A percentile compares a stretch with the other conserved stretches of the same genome.
These are phyloP conservation scores for Harringtonia lauricola DNA, from an alignment of 2,329 filamentous ascomycete species.

Conservation along the genomic window DNA sequence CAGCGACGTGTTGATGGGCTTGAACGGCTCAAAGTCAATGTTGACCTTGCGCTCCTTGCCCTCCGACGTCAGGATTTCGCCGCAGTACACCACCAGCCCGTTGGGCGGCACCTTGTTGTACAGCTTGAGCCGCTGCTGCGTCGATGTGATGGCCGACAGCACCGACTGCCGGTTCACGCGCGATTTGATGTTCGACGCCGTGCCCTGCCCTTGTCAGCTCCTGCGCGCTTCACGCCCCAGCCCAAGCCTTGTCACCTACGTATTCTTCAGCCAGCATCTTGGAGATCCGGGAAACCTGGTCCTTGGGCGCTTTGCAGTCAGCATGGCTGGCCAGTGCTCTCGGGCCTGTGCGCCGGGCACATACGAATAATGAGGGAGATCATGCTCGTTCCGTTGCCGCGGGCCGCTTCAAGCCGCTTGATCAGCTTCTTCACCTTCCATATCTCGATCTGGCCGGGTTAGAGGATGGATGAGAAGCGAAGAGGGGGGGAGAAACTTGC, in stretches of 20 bases:
- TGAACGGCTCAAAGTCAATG: constrained; percentile 99
- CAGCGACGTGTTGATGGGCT: constrained; percentile 98
- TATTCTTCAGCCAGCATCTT: constrained; percentile 99
- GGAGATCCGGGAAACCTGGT: constrained; percentile 87
- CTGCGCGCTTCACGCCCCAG: not conserved
- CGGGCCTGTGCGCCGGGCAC: constrained; percentile 21
- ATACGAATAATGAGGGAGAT: constrained; percentile 97
- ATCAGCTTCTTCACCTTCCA: constrained; percentile 99
- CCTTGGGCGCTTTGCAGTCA: constrained; percentile 67
- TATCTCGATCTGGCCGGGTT: constrained; percentile 49
- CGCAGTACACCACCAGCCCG: constrained; percentile 95
- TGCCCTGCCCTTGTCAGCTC: constrained; percentile 52
- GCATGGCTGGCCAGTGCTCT: constrained; percentile 1
- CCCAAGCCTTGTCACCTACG: constrained; percentile 38
- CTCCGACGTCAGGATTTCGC: constrained; percentile 98
- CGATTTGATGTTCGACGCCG: constrained; percentile 98
- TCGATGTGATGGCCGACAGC: constrained; percentile 95
- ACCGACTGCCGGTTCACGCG: constrained; percentile 98
- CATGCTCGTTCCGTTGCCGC: constrained; percentile 99
- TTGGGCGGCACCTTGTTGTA: constrained; percentile 99
- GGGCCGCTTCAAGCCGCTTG: constrained; percentile 92
- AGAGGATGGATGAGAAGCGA: constrained; percentile 1
- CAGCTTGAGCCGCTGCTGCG: constrained; percentile 95
- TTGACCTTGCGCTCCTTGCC: constrained; percentile 99
- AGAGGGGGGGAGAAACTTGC: constrained; percentile 27